Conservation (phyloP, 176 grass and related monocot genomes). For the Alloteropsis semialata region DNA sequence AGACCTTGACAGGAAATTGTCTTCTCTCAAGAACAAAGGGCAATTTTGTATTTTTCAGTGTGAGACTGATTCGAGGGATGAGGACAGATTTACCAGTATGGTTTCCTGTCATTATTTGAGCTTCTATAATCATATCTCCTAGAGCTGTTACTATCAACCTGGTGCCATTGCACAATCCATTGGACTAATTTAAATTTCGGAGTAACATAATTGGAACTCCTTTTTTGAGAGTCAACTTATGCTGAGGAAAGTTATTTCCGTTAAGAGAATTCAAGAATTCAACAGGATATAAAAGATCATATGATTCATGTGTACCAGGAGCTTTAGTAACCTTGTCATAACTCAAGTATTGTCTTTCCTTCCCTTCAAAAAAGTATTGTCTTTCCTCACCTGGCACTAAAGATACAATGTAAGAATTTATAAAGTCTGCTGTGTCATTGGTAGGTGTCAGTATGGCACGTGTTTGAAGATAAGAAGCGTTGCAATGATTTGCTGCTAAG, state of each 20-base stretch:
- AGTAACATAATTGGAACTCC: too few relatives aligned
- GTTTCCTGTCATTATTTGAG: background rate
- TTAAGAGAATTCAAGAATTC: too few relatives aligned
- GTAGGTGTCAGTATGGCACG: background rate
- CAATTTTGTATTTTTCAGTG: background rate
- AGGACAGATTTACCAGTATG: background rate
- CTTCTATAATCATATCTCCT: background rate
- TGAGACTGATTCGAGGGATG: background rate
- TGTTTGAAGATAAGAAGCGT: background rate
- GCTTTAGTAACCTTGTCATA: background rate
- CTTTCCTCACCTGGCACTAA: background rate
- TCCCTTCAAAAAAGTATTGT: too few relatives aligned
- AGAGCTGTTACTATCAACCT: background rate
- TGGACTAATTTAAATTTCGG: background rate
- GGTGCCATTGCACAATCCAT: slow-evolving; percentile 2
- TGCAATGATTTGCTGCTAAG: background rate
- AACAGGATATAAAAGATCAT: background rate
- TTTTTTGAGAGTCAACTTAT: too few relatives aligned
- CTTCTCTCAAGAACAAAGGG: background rate
- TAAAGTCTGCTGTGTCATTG: background rate
- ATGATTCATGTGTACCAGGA: background rate
- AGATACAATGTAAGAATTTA: background rate
- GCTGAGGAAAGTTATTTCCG: too few relatives aligned
- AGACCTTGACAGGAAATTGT: background rate
- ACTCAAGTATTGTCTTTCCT: background rate